phyloP scores from a whole-genome alignment of 495 filamentous ascomycete genomes.

The Tuber borchii region DNA sequence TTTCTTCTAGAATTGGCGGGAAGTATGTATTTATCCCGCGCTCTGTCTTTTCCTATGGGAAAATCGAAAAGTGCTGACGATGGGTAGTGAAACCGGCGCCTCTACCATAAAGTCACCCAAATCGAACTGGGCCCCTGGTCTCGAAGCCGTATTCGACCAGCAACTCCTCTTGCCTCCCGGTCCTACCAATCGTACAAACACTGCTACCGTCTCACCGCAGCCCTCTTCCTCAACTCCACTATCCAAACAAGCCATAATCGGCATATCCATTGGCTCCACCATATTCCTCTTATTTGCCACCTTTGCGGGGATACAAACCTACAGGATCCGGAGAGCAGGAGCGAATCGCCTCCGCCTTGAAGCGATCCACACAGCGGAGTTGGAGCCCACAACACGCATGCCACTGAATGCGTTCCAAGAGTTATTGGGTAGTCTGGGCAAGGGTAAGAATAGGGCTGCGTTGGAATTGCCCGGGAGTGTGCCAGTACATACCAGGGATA shows the following conservation, averaged over 20 bases:
- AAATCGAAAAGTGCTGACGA: not conserved
- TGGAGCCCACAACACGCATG: not conserved
- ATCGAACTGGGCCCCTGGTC: constrained; percentile 10
- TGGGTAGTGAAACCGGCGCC: not conserved
- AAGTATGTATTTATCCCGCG: not conserved
- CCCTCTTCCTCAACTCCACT: constrained; percentile 1
- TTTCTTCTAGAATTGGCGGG: constrained; percentile 17
- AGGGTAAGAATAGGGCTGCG: constrained; percentile 4
- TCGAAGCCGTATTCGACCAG: constrained; percentile 10
- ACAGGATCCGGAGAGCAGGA: not conserved
- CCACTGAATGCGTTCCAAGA: constrained; percentile 11
- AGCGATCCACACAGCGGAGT: not conserved
- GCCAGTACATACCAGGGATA: constrained; percentile 1
- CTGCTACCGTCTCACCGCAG: not conserved
- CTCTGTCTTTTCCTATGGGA: not conserved
- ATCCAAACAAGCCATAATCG: constrained; percentile 9
- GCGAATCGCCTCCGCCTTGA: constrained; percentile 1
- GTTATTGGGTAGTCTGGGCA: constrained; percentile 18
- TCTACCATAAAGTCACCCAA: constrained; percentile 14
- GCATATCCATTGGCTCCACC: constrained; percentile 16
- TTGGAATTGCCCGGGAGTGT: not conserved
- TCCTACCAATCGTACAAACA: not conserved
- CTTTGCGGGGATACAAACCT: constrained; percentile 1
- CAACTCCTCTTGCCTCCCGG: not conserved
- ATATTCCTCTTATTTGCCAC: constrained; percentile 6